Evolutionary conservation across 176 grass and related monocot species (phyloP).

Genomic region (Calamus simplicifolius): DNA sequence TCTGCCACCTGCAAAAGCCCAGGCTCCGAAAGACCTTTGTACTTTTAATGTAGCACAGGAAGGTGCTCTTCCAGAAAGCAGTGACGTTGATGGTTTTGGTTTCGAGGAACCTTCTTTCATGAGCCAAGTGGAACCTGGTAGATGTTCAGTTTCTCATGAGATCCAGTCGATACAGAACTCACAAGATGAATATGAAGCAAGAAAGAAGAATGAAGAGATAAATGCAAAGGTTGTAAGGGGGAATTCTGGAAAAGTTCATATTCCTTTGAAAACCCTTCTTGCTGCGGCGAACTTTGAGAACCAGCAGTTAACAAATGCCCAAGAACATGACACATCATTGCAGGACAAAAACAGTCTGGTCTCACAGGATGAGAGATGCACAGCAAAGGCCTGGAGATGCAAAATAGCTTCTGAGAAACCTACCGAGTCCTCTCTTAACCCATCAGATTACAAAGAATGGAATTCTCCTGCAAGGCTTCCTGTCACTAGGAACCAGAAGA

Average conservation of each 20-base stretch:
- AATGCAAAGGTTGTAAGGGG: background rate
- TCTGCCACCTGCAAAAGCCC: slow-evolving; percentile 9
- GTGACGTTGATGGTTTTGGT: background rate
- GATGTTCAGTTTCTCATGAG: background rate
- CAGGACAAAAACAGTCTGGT: background rate
- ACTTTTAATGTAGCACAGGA: slow-evolving; percentile 11
- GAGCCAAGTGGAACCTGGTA: slow-evolving; percentile 2
- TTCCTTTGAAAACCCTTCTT: slow-evolving; percentile 51
- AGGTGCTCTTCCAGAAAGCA: slow-evolving; percentile 6
- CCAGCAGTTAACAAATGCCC: slow-evolving; percentile 30
- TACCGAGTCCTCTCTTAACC: too few species aligned
- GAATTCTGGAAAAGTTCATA: slow-evolving; percentile 33
- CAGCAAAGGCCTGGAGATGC: background rate
- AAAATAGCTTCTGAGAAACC: background rate
- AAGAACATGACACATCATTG: slow-evolving; percentile 26
- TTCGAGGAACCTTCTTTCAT: slow-evolving; percentile 1
- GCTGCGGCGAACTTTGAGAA: slow-evolving; percentile 46
- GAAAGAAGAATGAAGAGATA: slow-evolving; percentile 18
- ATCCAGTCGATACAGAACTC: slow-evolving; percentile 12
- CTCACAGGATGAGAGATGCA: slow-evolving; percentile 12
- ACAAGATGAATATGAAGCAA: slow-evolving; percentile 14
- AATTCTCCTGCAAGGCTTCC: slow-evolving; percentile 42
- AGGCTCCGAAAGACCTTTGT: slow-evolving; percentile 5
- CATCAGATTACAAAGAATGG: slow-evolving; percentile 24
- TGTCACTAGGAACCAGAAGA: slow-evolving; percentile 9